Evolutionary conservation across 106 monocot genomes (phyloP).

Genomic region (Triglochin maritima): DNA sequence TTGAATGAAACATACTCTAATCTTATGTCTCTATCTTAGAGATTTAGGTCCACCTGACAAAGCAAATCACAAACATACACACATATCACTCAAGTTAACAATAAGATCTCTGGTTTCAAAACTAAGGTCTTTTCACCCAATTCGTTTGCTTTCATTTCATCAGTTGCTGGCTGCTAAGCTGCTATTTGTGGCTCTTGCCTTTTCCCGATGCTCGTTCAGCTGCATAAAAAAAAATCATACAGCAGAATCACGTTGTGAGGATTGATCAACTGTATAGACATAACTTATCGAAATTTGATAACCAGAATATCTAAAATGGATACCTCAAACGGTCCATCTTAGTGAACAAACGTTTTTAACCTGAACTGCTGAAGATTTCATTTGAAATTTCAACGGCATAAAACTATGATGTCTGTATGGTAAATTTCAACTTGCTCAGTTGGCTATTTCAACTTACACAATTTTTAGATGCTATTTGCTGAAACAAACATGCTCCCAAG

Average conservation of each 20-base stretch:
- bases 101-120: background rate
- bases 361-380: background rate
- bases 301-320: background rate
- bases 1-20: background rate
- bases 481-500: no score
- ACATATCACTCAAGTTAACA: background rate
- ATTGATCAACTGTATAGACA: background rate
- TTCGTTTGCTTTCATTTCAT: no score
- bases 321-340: background rate
- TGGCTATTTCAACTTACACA: no score
- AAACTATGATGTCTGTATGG: no score
- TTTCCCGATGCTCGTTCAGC: background rate
- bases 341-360: background rate
- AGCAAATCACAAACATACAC: background rate
- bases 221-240: background rate
- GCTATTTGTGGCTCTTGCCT: background rate
- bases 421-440: no score
- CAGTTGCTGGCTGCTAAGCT: background rate
- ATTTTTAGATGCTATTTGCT: no score
- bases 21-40: background rate
- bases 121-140: background rate
- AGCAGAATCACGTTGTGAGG: background rate
- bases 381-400: background rate
- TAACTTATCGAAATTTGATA: background rate
- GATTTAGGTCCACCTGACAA: background rate